Percentiles rank a stretch among this genome's conserved stretches.
Conservation (phyloP, 2,329 filamentous ascomycete species). For the Sordariomycetes sp. region DNA sequence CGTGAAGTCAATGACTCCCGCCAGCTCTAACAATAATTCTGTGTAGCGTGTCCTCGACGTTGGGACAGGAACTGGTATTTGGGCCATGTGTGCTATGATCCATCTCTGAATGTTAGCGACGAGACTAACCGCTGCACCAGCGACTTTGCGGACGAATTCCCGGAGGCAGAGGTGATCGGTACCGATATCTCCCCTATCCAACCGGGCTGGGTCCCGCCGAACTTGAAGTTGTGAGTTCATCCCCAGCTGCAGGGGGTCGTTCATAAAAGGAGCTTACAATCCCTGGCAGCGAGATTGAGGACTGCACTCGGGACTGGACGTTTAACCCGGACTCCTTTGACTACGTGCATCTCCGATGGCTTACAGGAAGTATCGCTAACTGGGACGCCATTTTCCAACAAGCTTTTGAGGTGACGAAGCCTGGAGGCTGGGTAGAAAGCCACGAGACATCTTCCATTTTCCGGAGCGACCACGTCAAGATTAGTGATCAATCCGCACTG, state of each 20-base stretch:
- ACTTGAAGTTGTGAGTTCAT: slow-evolving; percentile 15
- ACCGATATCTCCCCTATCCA: slow-evolving; percentile 45
- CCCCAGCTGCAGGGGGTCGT: no score
- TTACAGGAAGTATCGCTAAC: slow-evolving; percentile 42
- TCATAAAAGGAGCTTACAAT: neutral
- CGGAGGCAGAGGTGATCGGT: slow-evolving; percentile 24
- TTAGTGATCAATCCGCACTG: slow-evolving; percentile 13
- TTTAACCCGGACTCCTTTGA: slow-evolving; percentile 29
- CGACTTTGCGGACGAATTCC: slow-evolving; percentile 29
- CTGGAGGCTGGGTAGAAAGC: slow-evolving; percentile 17
- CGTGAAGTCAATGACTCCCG: neutral
- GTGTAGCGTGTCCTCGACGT: slow-evolving; percentile 24
- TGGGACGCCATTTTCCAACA: slow-evolving; percentile 41
- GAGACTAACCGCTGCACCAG: slow-evolving; percentile 16
- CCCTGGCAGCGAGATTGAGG: slow-evolving; percentile 16
- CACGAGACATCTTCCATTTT: slow-evolving; percentile 23
- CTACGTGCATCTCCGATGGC: slow-evolving; percentile 43
- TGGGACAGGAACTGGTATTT: slow-evolving; percentile 41
- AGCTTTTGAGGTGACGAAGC: slow-evolving; percentile 32
- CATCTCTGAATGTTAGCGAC: neutral
- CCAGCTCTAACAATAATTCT: neutral
- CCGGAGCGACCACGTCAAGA: slow-evolving; percentile 14
- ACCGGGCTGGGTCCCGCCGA: slow-evolving; percentile 32
- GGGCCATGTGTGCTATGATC: slow-evolving; percentile 27
- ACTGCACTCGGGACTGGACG: slow-evolving; percentile 28